Evolutionary conservation across 768 basidiomycete genomes (phyloP).

Genomic region (Phanerochaete sordida): DNA sequence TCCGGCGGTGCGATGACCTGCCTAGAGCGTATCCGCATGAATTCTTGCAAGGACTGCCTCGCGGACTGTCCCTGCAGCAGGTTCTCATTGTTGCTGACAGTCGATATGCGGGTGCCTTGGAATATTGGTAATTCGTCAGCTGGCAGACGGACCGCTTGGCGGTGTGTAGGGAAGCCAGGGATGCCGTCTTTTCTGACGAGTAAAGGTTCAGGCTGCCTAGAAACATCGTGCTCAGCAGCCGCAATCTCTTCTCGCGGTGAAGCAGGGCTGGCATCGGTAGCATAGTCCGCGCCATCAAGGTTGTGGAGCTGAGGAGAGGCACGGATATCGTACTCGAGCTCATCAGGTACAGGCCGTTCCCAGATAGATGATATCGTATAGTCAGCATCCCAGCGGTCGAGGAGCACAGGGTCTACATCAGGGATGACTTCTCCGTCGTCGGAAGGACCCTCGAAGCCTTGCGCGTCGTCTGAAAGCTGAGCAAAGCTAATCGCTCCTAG

Average conservation of each 20-base stretch:
- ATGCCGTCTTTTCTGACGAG: background rate
- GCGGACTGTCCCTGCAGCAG: background rate
- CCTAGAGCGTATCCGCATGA: slow-evolving; percentile 1
- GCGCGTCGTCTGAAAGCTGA: slow-evolving; percentile 15
- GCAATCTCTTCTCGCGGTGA: background rate
- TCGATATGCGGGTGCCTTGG: background rate
- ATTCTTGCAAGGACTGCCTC: background rate
- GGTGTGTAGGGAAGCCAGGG: background rate
- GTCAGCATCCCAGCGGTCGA: background rate
- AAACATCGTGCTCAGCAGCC: background rate
- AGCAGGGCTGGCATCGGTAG: background rate
- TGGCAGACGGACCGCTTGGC: background rate
- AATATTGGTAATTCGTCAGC: background rate
- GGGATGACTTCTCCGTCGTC: slow-evolving; percentile 17
- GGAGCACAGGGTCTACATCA: slow-evolving; percentile 20
- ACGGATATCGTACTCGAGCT: background rate
- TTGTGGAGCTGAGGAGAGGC: background rate
- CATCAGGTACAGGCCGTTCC: background rate
- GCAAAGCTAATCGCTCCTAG: background rate
- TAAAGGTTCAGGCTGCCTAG: background rate
- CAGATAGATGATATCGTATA: background rate
- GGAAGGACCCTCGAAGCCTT: slow-evolving; percentile 19
- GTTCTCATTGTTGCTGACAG: background rate
- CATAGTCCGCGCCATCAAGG: background rate
- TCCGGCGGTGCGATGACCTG: background rate